Conservation (phyloP, 2,329 filamentous ascomycete species). For the Tolypocladium nubicola region DNA sequence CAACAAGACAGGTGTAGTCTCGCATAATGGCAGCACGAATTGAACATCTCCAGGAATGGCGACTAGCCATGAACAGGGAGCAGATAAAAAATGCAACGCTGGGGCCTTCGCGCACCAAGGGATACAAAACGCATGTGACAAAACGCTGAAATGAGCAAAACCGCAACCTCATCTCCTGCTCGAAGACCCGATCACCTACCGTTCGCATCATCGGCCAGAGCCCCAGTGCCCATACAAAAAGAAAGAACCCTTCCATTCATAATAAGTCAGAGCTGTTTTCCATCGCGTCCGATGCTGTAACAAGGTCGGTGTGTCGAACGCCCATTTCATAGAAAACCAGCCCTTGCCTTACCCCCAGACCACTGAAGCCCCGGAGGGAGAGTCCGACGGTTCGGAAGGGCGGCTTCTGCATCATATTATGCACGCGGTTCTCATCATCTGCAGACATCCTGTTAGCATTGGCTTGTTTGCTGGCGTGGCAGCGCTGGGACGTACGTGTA, state of each 20-base stretch:
- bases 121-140: neutral
- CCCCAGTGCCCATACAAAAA: neutral
- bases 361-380: constrained; percentile 89
- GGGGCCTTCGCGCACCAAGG: neutral
- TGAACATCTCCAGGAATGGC: neutral
- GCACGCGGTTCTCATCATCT: constrained; percentile 99
- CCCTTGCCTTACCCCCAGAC: constrained; percentile 54
- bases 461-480: constrained; percentile 6
- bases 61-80: neutral
- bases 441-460: constrained; percentile 19
- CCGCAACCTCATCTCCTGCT: neutral
- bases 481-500: constrained; percentile 58
- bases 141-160: neutral
- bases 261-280: constrained; percentile 86
- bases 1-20: neutral
- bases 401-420: constrained; percentile 70
- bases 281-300: constrained; percentile 93
- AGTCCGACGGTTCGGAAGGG: constrained; percentile 59
- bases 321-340: constrained; percentile 78
- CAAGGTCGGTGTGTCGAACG: constrained; percentile 99
- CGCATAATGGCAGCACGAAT: neutral
- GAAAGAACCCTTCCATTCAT: constrained; percentile 23
- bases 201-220: neutral
- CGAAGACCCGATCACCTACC: neutral
- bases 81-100: neutral